These are phyloP conservation scores for Hypoxylon subgilvum DNA, from an alignment of 495 filamentous ascomycete genomes.

Conservation along the genomic window DNA sequence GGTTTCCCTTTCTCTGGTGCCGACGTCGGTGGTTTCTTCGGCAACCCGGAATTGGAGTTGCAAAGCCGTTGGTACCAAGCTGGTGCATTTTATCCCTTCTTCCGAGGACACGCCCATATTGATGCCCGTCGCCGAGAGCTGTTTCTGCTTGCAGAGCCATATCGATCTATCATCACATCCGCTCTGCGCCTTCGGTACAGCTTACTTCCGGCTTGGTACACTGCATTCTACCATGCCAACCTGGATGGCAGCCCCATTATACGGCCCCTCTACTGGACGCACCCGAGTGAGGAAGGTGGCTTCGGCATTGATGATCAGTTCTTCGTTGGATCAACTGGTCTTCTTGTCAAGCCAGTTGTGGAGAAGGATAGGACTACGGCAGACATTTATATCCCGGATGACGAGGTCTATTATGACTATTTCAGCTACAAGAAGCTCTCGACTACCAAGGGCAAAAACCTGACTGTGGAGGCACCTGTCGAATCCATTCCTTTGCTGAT, in stretches of 20 bases:
- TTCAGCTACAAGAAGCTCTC: constrained; percentile 79
- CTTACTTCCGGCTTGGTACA: constrained; percentile 94
- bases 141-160: constrained; percentile 83
- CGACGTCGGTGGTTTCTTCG: constrained; percentile 97
- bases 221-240: constrained; percentile 88
- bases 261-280: constrained; percentile 87
- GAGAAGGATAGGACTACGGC: constrained; percentile 72
- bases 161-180: constrained; percentile 82
- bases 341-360: constrained; percentile 87
- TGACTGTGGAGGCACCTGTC: constrained; percentile 75
- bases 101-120: constrained; percentile 97
- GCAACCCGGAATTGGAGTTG: constrained; percentile 90
- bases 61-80: constrained; percentile 95
- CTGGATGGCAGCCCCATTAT: constrained; percentile 84
- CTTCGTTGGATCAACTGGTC: constrained; percentile 83
- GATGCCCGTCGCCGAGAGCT: constrained; percentile 93
- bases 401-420: constrained; percentile 91
- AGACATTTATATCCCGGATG: constrained; percentile 84
- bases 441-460: constrained; percentile 66
- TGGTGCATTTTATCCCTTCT: constrained; percentile 97
- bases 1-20: constrained; percentile 95
- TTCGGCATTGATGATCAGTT: constrained; percentile 92
- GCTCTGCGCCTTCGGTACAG: constrained; percentile 88
- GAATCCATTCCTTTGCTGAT: constrained; percentile 88
- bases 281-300: constrained; percentile 83